These are phyloP conservation scores for Raffaelea arxii DNA, from an alignment of 2,329 filamentous ascomycete species.

Conservation along the genomic window DNA sequence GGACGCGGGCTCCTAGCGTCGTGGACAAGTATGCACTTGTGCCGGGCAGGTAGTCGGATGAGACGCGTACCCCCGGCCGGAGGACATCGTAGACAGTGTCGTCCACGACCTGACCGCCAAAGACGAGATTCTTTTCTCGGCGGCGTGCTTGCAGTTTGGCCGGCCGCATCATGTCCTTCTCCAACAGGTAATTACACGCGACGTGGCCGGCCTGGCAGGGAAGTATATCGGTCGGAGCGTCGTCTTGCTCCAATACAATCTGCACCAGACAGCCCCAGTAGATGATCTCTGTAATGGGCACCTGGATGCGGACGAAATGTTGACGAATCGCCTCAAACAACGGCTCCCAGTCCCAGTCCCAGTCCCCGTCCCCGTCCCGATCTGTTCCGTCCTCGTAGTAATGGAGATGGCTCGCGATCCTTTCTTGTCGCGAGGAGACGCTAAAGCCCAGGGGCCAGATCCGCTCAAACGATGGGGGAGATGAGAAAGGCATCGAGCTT, in stretches of 20 bases:
- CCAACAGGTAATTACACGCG: not conserved
- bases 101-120: not conserved
- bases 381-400: no score
- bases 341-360: not conserved
- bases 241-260: not conserved
- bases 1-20: not conserved
- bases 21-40: not conserved
- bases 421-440: no score
- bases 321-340: not conserved
- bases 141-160: not conserved
- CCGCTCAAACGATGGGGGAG: no score
- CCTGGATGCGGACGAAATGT: not conserved
- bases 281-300: not conserved
- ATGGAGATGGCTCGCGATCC: no score
- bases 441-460: no score
- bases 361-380: no score
- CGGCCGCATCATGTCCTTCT: not conserved
- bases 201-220: not conserved
- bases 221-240: not conserved
- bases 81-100: not conserved
- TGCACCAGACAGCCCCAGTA: not conserved
- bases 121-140: not conserved
- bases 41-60: not conserved
- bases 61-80: not conserved
- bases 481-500: no score